Conservation (phyloP, 2,329 filamentous ascomycete genomes). For the Calonectria pseudoturangicola region DNA sequence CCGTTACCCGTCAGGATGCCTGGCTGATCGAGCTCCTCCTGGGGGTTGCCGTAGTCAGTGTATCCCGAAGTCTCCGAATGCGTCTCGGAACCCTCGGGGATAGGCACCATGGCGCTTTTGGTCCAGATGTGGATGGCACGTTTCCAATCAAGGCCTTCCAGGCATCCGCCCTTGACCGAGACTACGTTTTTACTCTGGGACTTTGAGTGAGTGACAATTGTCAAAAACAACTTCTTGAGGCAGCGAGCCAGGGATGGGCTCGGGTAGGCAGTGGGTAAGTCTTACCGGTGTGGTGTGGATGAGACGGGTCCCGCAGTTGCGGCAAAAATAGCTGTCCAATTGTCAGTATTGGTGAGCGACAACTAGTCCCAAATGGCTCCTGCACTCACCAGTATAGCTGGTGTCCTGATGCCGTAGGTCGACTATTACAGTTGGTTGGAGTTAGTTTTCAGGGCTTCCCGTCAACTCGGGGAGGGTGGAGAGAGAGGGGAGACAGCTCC, state of each 20-base stretch:
- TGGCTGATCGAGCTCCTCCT: conserved; percentile 70
- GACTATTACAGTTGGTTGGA: conserved; percentile 60
- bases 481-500: neutral
- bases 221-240: conserved; percentile 8
- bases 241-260: neutral
- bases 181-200: conserved; percentile 74
- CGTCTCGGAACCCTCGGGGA: conserved; percentile 77
- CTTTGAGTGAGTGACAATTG: conserved; percentile 42
- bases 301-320: conserved; percentile 78
- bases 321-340: conserved; percentile 76
- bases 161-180: conserved; percentile 80
- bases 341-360: neutral
- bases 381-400: conserved; percentile 73
- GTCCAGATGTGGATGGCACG: conserved; percentile 81
- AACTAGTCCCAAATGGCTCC: neutral
- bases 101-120: conserved; percentile 79
- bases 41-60: conserved; percentile 65
- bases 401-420: conserved; percentile 74
- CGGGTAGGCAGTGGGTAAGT: conserved; percentile 14
- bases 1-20: conserved; percentile 61
- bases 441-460: conserved; percentile 29
- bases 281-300: conserved; percentile 76
- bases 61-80: conserved; percentile 71
- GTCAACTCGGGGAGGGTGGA: conserved; percentile 4
- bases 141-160: conserved; percentile 77